These are phyloP conservation scores for Lodderomyces orthopsilosis DNA, from an alignment of 1,139 yeast species.

Conservation along the genomic window DNA sequence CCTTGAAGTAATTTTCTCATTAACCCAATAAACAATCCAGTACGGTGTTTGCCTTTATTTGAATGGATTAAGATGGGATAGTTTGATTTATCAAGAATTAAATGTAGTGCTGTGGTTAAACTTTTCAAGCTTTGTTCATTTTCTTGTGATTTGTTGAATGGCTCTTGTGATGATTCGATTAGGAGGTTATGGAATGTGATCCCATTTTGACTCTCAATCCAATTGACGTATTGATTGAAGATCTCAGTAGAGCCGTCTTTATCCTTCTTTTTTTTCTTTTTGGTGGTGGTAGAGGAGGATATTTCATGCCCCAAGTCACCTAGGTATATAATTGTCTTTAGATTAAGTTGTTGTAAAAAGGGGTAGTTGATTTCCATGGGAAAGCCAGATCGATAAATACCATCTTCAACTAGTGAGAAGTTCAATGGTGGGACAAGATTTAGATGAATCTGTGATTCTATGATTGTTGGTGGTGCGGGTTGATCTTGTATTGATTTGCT, in stretches of 20 bases:
- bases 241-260: constrained; percentile 39
- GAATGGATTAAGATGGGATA: constrained; percentile 89
- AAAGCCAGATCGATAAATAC: constrained; percentile 87
- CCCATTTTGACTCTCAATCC: constrained; percentile 53
- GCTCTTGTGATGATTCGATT: constrained; percentile 74
- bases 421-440: constrained; percentile 80
- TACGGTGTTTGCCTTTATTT: constrained; percentile 92
- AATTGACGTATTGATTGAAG: constrained; percentile 52
- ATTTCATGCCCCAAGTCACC: constrained; percentile 58
- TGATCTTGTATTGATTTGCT: not conserved
- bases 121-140: constrained; percentile 42
- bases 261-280: constrained; percentile 38
- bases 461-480: not conserved
- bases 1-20: constrained; percentile 84
- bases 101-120: constrained; percentile 58
- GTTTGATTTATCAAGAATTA: constrained; percentile 66
- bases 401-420: constrained; percentile 83
- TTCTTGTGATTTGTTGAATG: constrained; percentile 55
- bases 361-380: constrained; percentile 85
- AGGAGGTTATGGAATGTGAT: constrained; percentile 60
- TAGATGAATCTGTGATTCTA: constrained; percentile 5
- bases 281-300: constrained; percentile 2
- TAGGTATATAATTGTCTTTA: constrained; percentile 77
- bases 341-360: constrained; percentile 64
- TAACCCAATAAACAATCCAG: constrained; percentile 86